A percentile compares a stretch with the other conserved stretches of the same genome.
Conservation (phyloP, 495 filamentous ascomycete species). For the Penicillium crystallinum region DNA sequence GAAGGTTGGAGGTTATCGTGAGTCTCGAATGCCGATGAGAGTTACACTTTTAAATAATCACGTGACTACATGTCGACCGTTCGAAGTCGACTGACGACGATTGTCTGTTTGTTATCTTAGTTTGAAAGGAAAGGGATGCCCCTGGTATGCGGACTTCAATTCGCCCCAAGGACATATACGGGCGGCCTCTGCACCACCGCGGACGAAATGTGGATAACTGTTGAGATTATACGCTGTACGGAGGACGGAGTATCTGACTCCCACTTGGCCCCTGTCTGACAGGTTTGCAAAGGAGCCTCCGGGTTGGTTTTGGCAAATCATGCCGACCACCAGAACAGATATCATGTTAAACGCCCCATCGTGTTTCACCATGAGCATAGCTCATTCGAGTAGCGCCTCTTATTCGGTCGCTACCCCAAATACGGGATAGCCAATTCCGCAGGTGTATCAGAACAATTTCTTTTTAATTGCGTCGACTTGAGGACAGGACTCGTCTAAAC, state of each 20-base stretch:
- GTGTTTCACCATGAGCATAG: conserved; percentile 21
- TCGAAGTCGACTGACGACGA: neutral
- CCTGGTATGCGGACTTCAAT: too few relatives aligned
- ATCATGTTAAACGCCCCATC: conserved; percentile 9
- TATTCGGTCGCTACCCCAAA: conserved; percentile 11
- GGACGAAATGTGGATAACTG: too few relatives aligned
- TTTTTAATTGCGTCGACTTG: conserved; percentile 5
- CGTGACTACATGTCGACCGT: neutral
- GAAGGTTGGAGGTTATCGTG: conserved; percentile 12
- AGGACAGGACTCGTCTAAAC: neutral
- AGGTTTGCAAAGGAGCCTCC: conserved; percentile 9
- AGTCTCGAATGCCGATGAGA: too few relatives aligned
- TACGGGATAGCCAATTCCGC: conserved; percentile 12
- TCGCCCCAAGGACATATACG: too few relatives aligned
- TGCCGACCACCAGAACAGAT: conserved; percentile 1
- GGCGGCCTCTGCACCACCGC: too few relatives aligned
- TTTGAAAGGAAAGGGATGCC: too few relatives aligned
- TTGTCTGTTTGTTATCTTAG: too few relatives aligned
- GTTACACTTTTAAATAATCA: neutral
- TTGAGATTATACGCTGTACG: too few relatives aligned
- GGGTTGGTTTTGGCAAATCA: conserved; percentile 11
- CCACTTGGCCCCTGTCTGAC: neutral
- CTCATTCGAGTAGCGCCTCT: conserved; percentile 15
- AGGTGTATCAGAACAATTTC: conserved; percentile 17
- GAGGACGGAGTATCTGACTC: too few relatives aligned